These are phyloP conservation scores for Cardiospermum halicacabum DNA, from an alignment of 345 rosid genomes.

Conservation along the genomic window DNA sequence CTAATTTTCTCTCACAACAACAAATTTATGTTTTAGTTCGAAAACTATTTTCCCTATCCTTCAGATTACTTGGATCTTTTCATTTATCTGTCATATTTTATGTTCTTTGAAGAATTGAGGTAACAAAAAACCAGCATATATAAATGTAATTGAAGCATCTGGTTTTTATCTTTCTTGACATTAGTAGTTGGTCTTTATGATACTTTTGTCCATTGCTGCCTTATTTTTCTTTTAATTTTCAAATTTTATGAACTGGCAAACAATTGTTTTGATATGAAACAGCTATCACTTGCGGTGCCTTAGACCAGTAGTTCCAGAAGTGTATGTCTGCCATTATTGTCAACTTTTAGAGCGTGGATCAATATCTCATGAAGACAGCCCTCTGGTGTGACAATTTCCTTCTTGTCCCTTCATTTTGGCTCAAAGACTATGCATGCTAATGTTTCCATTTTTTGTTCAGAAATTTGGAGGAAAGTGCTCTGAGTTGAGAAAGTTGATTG, in stretches of 20 bases:
- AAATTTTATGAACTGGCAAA: background rate
- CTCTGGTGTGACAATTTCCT: constrained; percentile 32
- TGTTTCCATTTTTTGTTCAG: constrained; percentile 29
- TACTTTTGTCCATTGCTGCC: background rate
- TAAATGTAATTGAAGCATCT: background rate
- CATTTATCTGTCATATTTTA: background rate
- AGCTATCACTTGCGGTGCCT: constrained; percentile 65
- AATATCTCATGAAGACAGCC: constrained; percentile 20
- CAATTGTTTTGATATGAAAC: constrained; percentile 21
- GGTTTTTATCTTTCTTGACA: background rate
- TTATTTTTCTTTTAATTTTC: background rate
- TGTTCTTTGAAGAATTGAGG: background rate
- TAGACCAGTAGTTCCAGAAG: constrained; percentile 22
- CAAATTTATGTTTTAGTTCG: too few relatives aligned
- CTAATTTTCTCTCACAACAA: too few relatives aligned
- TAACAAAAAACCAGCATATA: background rate
- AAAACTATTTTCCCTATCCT: background rate
- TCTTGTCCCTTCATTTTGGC: background rate
- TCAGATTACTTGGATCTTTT: background rate
- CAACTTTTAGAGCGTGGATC: constrained; percentile 24
- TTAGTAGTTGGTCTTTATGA: background rate
- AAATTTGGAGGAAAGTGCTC: constrained; percentile 27
- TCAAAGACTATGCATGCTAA: constrained; percentile 10
- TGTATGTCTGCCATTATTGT: constrained; percentile 45
- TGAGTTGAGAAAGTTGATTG: constrained; percentile 33